Base-by-base conservation (phyloP, 306 rosid species). In the Lagenaria siceraria region DNA sequence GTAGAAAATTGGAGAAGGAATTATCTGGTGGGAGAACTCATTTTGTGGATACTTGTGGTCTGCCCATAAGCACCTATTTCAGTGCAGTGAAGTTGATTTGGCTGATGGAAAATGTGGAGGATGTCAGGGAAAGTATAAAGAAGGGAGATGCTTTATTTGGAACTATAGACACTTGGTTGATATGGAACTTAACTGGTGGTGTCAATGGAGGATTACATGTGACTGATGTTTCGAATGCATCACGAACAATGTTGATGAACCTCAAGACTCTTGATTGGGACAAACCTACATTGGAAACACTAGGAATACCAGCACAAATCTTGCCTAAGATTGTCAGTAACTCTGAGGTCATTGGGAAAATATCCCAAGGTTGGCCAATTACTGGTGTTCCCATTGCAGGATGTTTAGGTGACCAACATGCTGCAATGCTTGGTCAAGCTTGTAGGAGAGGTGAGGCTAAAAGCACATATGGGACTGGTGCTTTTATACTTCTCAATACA, bases 331-430 rank as follows among this genome's bases (percentile, higher is more conserved):
- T 95, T 77, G 77, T 90, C 10, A 92, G 93, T 27, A 92, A 95
- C 72, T 81, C 97, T 31, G 98, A 95, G 84, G 3, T 89, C 22
- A 92, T 95, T 36, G 98, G 97, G 54, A 68, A 90, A 0, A 66
- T 95, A 74, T 53, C 77, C 43, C 3, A 70, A 5, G 93, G 93
- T 42, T 95, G 98, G 97, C 93, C 97, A 11, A 69, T 92, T 60
- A n/a, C 95, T 3, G 97, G 91, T 18, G 29, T 92, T 75, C 96
- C 93, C 2, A 92, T 95, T 54, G 46, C 97, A 0, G 97, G 98
- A 4, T 95, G 97, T 81, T 81, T 95, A 54, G 98, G 98, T 13
- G 98, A 95, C 77, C 98, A 95, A 74, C 98, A 92, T 80, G 97
- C 97, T 3, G 98, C 98, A 8, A 95, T 88, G 97, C 60, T 92